Conservation (phyloP, 2,329 filamentous ascomycete species). For the Ascochyta koolunga region DNA sequence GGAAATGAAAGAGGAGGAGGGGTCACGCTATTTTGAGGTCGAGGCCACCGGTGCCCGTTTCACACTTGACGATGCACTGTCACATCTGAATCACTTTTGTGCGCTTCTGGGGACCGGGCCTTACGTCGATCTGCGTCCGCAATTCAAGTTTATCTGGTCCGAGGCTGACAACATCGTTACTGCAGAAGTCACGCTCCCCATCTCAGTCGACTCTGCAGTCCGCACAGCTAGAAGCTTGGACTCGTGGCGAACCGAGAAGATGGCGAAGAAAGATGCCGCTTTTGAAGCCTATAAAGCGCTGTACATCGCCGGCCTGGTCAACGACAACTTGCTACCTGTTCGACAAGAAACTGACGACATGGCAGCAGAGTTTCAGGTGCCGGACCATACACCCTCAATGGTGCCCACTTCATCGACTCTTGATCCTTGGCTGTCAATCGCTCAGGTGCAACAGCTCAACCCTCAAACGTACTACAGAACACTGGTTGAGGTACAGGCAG, state of each 20-base stretch:
- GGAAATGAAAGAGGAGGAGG: constrained; percentile 56
- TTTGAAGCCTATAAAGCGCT: constrained; percentile 79
- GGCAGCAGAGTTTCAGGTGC: constrained; percentile 29
- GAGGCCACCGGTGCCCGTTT: constrained; percentile 63
- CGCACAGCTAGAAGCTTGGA: constrained; percentile 59
- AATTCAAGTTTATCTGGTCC: constrained; percentile 65
- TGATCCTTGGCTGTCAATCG: constrained; percentile 39
- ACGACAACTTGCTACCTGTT: constrained; percentile 77
- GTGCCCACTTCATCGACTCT: constrained; percentile 31
- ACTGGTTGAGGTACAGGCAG: constrained; percentile 21
- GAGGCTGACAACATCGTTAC: constrained; percentile 43
- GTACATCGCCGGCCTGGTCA: constrained; percentile 73
- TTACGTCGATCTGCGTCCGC: constrained; percentile 69
- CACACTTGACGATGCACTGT: constrained; percentile 73
- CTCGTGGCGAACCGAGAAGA: constrained; percentile 73
- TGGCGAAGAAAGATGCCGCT: constrained; percentile 79
- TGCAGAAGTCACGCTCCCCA: constrained; percentile 73
- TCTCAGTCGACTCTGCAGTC: constrained; percentile 68
- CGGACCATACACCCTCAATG: constrained; percentile 35
- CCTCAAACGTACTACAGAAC: constrained; percentile 27
- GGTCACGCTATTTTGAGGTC: constrained; percentile 34
- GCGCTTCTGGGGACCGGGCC: constrained; percentile 61
- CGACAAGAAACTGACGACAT: constrained; percentile 28
- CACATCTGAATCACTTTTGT: constrained; percentile 86
- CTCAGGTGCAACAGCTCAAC: constrained; percentile 18